Conservation (phyloP, 768 basidiomycete genomes). For the Tephrocybe sp. region DNA sequence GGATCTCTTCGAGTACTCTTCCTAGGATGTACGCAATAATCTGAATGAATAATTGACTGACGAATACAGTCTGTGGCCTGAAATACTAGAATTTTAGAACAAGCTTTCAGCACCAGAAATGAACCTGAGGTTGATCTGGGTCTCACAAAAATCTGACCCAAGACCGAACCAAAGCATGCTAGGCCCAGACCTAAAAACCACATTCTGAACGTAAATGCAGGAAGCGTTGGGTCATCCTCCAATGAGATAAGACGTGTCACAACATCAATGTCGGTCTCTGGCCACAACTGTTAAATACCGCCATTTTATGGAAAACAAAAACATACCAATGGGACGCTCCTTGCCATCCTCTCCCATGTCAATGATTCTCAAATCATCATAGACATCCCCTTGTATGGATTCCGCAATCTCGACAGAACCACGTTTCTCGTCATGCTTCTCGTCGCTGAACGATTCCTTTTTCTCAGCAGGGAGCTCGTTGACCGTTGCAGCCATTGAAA, state of each 20-base stretch:
- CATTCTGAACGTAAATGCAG: conserved; percentile 52
- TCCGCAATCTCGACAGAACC: conserved; percentile 13
- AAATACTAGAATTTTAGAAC: conserved; percentile 36
- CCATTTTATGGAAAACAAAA: background rate
- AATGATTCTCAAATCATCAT: conserved; percentile 25
- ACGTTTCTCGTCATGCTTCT: conserved; percentile 13
- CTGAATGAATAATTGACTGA: conserved; percentile 49
- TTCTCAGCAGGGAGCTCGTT: conserved; percentile 1
- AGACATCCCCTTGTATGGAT: conserved; percentile 16
- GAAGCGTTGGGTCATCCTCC: conserved; percentile 50
- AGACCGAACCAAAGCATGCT: conserved; percentile 53
- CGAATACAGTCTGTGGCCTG: conserved; percentile 32
- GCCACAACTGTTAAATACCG: background rate
- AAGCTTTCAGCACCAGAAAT: background rate
- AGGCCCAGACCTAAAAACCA: conserved; percentile 55
- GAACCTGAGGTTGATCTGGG: background rate
- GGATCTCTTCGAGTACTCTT: conserved; percentile 37
- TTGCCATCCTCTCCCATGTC: conserved; percentile 47
- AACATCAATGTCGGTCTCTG: conserved; percentile 44
- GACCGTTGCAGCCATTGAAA: background rate
- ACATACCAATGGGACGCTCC: conserved; percentile 46
- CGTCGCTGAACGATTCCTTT: conserved; percentile 6
- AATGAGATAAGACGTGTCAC: conserved; percentile 49
- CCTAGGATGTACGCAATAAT: conserved; percentile 54
- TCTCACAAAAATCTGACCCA: conserved; percentile 47